Evolutionary conservation across 306 rosid species (phyloP).

Genomic region (peach (Prunus persica)): Prunus_persica_NCBIv2 NC_034011.1:24117501-24118000

Average conservation of each 20-base stretch:
- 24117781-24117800: background rate
- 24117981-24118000: no score
- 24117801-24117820: constrained; percentile 16
- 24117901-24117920: constrained; percentile 2
- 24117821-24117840: background rate
- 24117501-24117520: background rate
- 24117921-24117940: background rate
- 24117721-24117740: background rate
- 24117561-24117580: rapidly evolving
- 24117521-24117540: background rate
- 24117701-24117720: constrained; percentile 10
- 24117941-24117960: constrained; percentile 8
- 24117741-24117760: constrained; percentile 17
- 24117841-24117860: constrained; percentile 18
- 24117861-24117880: background rate
- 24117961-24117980: background rate
- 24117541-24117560: rapidly evolving
- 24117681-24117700: background rate
- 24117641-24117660: background rate
- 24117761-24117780: constrained; percentile 7
- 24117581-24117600: constrained; percentile 1
- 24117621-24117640: background rate
- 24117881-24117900: rapidly evolving
- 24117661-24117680: background rate
- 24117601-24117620: background rate